phyloP scores from a whole-genome alignment of 2,329 filamentous ascomycete species.

The Neonectria faginata region DNA sequence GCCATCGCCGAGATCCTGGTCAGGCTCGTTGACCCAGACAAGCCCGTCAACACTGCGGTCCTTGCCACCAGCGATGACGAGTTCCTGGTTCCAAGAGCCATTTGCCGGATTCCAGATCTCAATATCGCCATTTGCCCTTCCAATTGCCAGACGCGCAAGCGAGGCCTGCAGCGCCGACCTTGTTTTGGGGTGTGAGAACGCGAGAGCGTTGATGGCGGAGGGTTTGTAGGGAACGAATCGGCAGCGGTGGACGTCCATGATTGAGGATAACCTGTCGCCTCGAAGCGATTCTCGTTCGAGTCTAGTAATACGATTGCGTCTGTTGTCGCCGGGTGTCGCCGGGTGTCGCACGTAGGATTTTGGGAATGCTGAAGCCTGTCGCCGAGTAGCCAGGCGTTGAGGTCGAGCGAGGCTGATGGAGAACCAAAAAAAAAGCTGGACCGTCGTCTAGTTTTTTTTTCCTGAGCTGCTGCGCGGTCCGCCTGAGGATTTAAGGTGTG shows the following conservation, averaged over 20 bases:
- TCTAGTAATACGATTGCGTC: slow-evolving; percentile 6
- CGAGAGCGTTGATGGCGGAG: slow-evolving; percentile 91
- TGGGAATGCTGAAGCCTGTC: slow-evolving; percentile 29
- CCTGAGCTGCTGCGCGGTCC: slow-evolving; percentile 27
- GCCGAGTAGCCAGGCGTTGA: slow-evolving; percentile 46
- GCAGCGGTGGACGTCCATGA: slow-evolving; percentile 96
- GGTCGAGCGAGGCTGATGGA: slow-evolving; percentile 34
- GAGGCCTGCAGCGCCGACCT: slow-evolving; percentile 61
- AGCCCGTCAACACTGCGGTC: slow-evolving; percentile 91
- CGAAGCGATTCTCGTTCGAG: slow-evolving; percentile 23
- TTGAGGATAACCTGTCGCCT: slow-evolving; percentile 24
- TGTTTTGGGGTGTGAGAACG: slow-evolving; percentile 82
- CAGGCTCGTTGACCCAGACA: slow-evolving; percentile 89
- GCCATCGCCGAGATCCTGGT: slow-evolving; percentile 73
- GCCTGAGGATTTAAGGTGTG: slow-evolving; percentile 48
- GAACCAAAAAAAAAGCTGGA: slow-evolving; percentile 47
- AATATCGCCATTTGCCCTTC: slow-evolving; percentile 93
- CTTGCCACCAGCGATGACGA: slow-evolving; percentile 83
- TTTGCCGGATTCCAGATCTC: slow-evolving; percentile 95
- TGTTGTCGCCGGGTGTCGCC: slow-evolving; percentile 1
- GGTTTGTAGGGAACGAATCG: slow-evolving; percentile 94
- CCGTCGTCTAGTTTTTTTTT: slow-evolving; percentile 50
- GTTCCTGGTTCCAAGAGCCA: slow-evolving; percentile 90
- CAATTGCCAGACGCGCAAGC: slow-evolving; percentile 83
- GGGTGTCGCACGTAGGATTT: slow-evolving; percentile 4